These are phyloP conservation scores for Golovinomyces cichoracearum DNA, from an alignment of 2,329 filamentous ascomycete genomes.

Conservation along the genomic window DNA sequence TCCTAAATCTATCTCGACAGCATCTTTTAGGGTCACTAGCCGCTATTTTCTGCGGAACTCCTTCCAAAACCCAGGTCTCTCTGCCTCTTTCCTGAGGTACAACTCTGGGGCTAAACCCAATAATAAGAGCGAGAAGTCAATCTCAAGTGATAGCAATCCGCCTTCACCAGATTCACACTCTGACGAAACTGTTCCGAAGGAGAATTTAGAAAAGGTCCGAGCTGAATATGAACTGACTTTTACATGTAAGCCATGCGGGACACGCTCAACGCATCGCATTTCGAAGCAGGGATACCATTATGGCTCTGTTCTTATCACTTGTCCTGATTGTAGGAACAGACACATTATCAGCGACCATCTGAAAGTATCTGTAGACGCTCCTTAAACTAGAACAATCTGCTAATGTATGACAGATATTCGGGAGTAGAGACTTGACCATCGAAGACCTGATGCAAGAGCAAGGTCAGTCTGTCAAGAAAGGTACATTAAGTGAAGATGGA, in stretches of 20 bases:
- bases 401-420: conserved; percentile 34
- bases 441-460: conserved; percentile 55
- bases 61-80: no score
- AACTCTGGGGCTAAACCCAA: no score
- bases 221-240: conserved; percentile 74
- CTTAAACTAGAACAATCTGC: conserved; percentile 1
- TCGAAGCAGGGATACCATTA: conserved; percentile 89
- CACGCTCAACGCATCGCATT: conserved; percentile 58
- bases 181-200: not conserved
- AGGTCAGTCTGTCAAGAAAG: conserved; percentile 47
- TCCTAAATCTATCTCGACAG: no score
- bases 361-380: conserved; percentile 20
- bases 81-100: no score
- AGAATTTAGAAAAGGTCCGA: conserved; percentile 1
- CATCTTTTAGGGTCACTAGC: no score
- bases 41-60: no score
- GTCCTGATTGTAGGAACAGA: conserved; percentile 59
- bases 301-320: conserved; percentile 70
- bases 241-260: conserved; percentile 66
- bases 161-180: not conserved
- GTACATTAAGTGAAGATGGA: conserved; percentile 47
- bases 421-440: conserved; percentile 40
- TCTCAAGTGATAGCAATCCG: not conserved
- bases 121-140: no score
- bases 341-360: conserved; percentile 87